A percentile compares a stretch with the other conserved stretches of the same genome.
phyloP scores from a whole-genome alignment of 345 rosid species.

The Cardamine chenopodiifolia region DNA sequence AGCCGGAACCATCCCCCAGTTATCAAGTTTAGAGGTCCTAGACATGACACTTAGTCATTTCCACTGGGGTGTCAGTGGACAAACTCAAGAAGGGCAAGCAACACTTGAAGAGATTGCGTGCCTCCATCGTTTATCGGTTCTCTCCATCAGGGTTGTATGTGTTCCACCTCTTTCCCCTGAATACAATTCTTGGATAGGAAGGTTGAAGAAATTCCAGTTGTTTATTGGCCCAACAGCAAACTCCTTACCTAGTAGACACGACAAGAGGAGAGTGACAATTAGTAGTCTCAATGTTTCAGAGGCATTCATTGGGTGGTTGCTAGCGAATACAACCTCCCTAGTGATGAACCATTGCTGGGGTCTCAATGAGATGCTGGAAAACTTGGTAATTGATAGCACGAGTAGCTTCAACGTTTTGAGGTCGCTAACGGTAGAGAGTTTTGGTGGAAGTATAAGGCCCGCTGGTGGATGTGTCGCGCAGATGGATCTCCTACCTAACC shows the following conservation, averaged over 20 bases:
- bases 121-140: conserved; percentile 28
- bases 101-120: conserved; percentile 37
- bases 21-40: conserved; percentile 46
- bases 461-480: conserved; percentile 45
- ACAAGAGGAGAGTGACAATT: conserved; percentile 40
- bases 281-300: conserved; percentile 41
- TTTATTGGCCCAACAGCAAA: conserved; percentile 43
- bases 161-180: conserved; percentile 40
- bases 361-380: conserved; percentile 41
- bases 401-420: conserved; percentile 30
- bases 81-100: conserved; percentile 40
- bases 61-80: conserved; percentile 38
- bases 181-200: conserved; percentile 28
- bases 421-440: conserved; percentile 38
- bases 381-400: conserved; percentile 38
- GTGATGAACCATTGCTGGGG: conserved; percentile 41
- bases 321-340: conserved; percentile 39
- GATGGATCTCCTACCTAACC: conserved; percentile 42
- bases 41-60: conserved; percentile 53
- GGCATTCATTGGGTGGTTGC: conserved; percentile 36
- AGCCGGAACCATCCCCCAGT: conserved; percentile 38
- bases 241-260: conserved; percentile 39
- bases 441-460: conserved; percentile 37
- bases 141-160: conserved; percentile 35
- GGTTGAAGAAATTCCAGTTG: conserved; percentile 39